These are phyloP conservation scores for Pittosporum tobira DNA, from an alignment of 129 eudicot species.

Conservation along the genomic window DNA sequence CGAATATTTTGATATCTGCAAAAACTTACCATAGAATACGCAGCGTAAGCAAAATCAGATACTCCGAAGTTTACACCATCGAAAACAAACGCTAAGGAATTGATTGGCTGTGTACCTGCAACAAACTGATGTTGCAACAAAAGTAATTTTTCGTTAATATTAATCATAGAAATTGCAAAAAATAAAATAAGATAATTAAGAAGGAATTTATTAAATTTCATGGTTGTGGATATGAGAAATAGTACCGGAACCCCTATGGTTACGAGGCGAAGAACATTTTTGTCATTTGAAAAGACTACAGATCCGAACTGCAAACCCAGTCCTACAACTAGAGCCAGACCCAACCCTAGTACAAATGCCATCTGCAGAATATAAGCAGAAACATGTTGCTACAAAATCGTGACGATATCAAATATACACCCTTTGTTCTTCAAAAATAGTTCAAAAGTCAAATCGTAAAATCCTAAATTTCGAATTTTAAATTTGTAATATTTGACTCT, in stretches of 20 bases:
- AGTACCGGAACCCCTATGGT: conserved; percentile 65
- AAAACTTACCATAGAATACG: conserved; percentile 64
- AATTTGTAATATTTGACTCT: too few relatives aligned
- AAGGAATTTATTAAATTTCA: not conserved
- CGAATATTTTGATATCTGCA: too few relatives aligned
- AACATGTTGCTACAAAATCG: too few relatives aligned
- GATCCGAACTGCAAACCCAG: conserved; percentile 75
- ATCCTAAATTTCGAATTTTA: too few relatives aligned
- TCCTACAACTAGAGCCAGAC: conserved; percentile 64
- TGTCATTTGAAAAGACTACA: conserved; percentile 55
- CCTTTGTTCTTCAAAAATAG: too few relatives aligned
- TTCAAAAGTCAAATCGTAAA: too few relatives aligned
- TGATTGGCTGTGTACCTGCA: conserved; percentile 77
- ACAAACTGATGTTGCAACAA: conserved; percentile 37
- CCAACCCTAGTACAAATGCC: conserved; percentile 71
- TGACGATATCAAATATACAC: too few relatives aligned
- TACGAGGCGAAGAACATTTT: conserved; percentile 44
- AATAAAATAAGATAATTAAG: not conserved
- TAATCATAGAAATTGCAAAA: not conserved
- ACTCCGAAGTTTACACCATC: conserved; percentile 80
- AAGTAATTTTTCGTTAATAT: not conserved
- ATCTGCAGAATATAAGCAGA: conserved; percentile 38
- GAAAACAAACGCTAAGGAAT: conserved; percentile 60
- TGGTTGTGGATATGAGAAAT: not conserved
- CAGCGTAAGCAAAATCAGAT: conserved; percentile 74